Base-by-base conservation (phyloP, 345 rosid species). In the Psidium guajava region DNA sequence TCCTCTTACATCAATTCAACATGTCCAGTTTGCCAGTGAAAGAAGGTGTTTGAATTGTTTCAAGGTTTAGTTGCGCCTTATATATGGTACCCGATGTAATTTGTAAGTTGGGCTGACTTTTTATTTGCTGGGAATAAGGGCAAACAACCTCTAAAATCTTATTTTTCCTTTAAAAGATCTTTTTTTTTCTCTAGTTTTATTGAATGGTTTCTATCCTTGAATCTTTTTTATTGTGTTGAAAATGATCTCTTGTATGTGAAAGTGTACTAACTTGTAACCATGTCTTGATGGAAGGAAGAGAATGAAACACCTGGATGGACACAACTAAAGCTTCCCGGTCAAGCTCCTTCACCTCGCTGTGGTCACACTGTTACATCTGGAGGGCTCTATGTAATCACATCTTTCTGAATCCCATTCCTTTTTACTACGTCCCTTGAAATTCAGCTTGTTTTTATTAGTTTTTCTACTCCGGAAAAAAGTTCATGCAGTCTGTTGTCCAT, bases 281-380 rank as follows among this genome's bases (percentile, higher is more conserved):
- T 86, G 61, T 92, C 91, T 93, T 95, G 91, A 94, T 90, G 98
- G 92, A 94, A 94, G 98, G 91, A 92, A 97, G 99, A 95, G 91
- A 94, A 90, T 90, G 99, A 96, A 93, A 85, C 95, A 87, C 95
- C 99, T 88, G 98, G 98, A 88, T 97, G 99, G 99, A 97, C 99
- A 81, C 99, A 96, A 88, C 91, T 97, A 91, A 97, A 95, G 93
- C 99, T 97, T 89, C 99, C 99, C 59, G 99, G 99, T 81, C 98
- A 97, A 92, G 93, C 98, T 81, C 99, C 99, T 82, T 89, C 99
- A 88, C 75, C 99, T 83, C 96, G 96, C 61, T 97, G 99, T 88
- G 99, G 99, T 73, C 99, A 96, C 88, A 95, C 98, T 57, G 82
- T 94, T 82, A 93, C 98, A 80, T 96, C 98, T 84, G 98, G 97